Conservation (phyloP, 352 stramenopile genomes). For the Phytophthora sansomeana region DNA sequence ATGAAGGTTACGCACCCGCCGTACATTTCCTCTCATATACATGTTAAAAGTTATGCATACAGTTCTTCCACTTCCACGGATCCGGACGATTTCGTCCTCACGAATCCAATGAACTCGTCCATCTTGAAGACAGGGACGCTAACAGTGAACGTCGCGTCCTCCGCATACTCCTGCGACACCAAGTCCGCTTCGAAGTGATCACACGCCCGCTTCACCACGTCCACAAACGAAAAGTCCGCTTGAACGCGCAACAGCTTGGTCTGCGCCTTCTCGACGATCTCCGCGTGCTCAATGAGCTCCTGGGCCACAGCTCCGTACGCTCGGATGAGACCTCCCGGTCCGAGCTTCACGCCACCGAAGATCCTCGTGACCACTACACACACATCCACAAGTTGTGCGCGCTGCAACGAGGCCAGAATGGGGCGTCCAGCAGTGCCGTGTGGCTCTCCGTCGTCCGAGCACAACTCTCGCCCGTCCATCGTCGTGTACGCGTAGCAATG, state of each 20-base stretch:
- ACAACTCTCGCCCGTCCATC: constrained; percentile 60
- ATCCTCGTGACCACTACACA: constrained; percentile 80
- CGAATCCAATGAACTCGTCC: constrained; percentile 43
- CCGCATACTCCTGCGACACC: constrained; percentile 42
- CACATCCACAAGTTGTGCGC: constrained; percentile 69
- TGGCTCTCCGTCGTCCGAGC: constrained; percentile 81
- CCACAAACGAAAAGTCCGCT: constrained; percentile 43
- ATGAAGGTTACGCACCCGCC: constrained; percentile 2
- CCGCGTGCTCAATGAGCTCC: constrained; percentile 56
- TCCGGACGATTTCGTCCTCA: constrained; percentile 61
- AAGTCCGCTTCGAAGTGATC: constrained; percentile 53
- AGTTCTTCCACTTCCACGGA: constrained; percentile 32
- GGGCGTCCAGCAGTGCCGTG: constrained; percentile 76
- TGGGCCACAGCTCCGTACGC: constrained; percentile 73
- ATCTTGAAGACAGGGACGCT: constrained; percentile 44
- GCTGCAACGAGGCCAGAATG: constrained; percentile 67
- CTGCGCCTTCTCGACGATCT: constrained; percentile 64
- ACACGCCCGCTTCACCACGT: constrained; percentile 58
- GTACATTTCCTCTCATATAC: constrained; percentile 11
- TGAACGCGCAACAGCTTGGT: constrained; percentile 44
- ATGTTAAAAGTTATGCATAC: constrained; percentile 4
- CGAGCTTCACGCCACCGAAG: constrained; percentile 79
- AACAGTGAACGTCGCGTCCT: constrained; percentile 52
- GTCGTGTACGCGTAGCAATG: constrained; percentile 80
- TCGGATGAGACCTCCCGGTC: constrained; percentile 74